These are phyloP conservation scores for Echinosophora koreensis DNA, from an alignment of 306 rosid genomes.

Conservation along the genomic window DNA sequence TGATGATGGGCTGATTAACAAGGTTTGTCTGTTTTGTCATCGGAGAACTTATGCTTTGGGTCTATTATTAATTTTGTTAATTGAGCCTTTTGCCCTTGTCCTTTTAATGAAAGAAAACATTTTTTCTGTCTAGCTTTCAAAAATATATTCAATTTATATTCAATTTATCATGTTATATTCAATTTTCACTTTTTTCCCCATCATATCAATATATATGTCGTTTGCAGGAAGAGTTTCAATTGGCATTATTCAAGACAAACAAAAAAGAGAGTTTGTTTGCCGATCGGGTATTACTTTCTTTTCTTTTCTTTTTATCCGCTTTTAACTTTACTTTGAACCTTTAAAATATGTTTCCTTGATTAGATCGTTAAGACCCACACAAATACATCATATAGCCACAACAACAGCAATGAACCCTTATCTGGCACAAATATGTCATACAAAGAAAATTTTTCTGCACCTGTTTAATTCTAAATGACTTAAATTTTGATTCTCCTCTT, in stretches of 20 bases:
- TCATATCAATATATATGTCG: not conserved
- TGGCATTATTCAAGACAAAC: conserved; percentile 83
- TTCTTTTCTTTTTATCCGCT: not conserved
- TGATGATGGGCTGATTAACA: conserved; percentile 82
- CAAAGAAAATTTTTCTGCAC: not conserved
- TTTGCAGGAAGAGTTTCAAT: conserved; percentile 79
- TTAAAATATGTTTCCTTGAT: not conserved
- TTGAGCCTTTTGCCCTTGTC: not conserved
- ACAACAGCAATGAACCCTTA: not conserved
- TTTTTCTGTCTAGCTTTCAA: not conserved
- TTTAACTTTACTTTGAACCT: conserved; percentile 15
- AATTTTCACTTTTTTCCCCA: not conserved
- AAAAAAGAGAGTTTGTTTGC: conserved; percentile 82
- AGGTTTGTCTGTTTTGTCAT: conserved; percentile 55
- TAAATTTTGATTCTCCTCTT: conserved; percentile 3
- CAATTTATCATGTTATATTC: not conserved
- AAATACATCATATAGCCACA: not conserved
- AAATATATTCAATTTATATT: too few relatives aligned
- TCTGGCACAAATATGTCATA: not conserved
- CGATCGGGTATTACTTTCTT: conserved; percentile 62
- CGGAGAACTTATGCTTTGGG: not conserved
- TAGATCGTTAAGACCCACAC: not conserved
- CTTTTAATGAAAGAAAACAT: not conserved
- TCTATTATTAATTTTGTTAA: conserved; percentile 15
- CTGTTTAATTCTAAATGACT: conserved; percentile 1